These are phyloP conservation scores for Globisporangium lucens DNA, from an alignment of 352 stramenopile genomes.

Conservation along the genomic window DNA sequence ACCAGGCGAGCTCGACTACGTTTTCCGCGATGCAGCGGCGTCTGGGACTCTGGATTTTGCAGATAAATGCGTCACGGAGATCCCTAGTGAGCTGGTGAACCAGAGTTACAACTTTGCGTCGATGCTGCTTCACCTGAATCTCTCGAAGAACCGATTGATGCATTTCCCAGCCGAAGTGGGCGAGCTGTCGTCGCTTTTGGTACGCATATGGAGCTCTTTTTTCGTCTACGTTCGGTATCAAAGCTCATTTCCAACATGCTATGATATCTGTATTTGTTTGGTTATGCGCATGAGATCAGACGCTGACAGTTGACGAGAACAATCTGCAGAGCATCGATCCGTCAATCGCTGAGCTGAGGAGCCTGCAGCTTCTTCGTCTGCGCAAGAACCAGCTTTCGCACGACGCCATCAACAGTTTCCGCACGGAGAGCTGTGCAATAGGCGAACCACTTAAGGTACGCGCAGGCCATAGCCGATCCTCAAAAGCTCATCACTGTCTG, in stretches of 20 bases:
- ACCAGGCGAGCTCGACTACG: slow-evolving; percentile 18
- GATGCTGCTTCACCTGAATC: slow-evolving; percentile 58
- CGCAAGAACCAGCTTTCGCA: slow-evolving; percentile 71
- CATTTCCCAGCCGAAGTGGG: slow-evolving; percentile 42
- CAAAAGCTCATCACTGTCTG: neutral
- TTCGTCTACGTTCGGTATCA: too few relatives aligned
- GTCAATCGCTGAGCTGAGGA: slow-evolving; percentile 38
- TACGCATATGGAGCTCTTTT: slow-evolving; percentile 12
- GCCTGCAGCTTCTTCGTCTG: slow-evolving; percentile 58
- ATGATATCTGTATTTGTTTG: neutral
- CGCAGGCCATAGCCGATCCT: neutral
- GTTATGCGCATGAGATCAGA: slow-evolving; percentile 22
- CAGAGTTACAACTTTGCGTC: slow-evolving; percentile 38
- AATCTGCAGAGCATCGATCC: slow-evolving; percentile 41
- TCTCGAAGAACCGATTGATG: slow-evolving; percentile 65
- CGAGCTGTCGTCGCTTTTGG: slow-evolving; percentile 43
- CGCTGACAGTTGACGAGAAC: slow-evolving; percentile 72
- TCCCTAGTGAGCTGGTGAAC: slow-evolving; percentile 30
- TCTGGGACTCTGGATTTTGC: slow-evolving; percentile 52
- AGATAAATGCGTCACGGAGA: slow-evolving; percentile 24
- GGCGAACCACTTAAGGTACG: slow-evolving; percentile 30
- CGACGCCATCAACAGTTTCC: slow-evolving; percentile 39
- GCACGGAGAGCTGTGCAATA: slow-evolving; percentile 22
- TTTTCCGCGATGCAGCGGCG: slow-evolving; percentile 60
- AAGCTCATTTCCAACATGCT: too few relatives aligned